Base-by-base conservation (phyloP, 2,329 filamentous ascomycete genomes). In the Hymenotorrendiella dingleyae region DNA sequence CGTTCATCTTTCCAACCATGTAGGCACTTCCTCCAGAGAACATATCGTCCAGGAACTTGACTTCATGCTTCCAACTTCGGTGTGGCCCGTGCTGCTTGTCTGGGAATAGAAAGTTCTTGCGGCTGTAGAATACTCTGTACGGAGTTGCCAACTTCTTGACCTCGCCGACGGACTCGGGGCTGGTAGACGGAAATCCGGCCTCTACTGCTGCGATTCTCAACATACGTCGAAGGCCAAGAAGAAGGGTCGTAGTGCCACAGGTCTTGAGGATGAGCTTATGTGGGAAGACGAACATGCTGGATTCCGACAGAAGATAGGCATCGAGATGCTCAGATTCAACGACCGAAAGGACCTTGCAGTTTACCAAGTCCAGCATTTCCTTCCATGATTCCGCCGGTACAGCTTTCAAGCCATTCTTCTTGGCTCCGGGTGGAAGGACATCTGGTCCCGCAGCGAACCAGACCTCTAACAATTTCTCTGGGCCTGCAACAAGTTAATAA, bases 1-100 rank as follows among this genome's bases (percentile, higher is more conserved):
- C 91, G 57, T 98, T 98, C 91, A 97, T 97, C 70, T 96, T 97
- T 60, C 93, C 93, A 53, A 98, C 94, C 90, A 97, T 95, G 67
- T 98, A 98, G 38, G 93, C 93, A 65, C 91, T 97, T 42, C 93
- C 93, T 43, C 86, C 84, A 48, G 85, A 74, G 63, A 98, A 96
- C 66, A 90, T 86, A 62, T 86, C 84, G 67, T 98, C 93, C 50
- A 98, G 75, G 57, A 84, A 94, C 58, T 83, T 84, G 60, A 97
- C 91, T 64, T 98, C 93, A 62, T 96, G 85, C 55, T 89, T 85
- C 93, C 93, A 98, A 80, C 90, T 97, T 50, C 89, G 84, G 67
- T 98, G 93, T 42, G 93, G 93, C 6, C 90, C 90, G 44, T 79
- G 86, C 70, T 98, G 93, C 65, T 88, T 87, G 62, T 96, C 86